Conservation (phyloP, 2,329 filamentous ascomycete species). For the Teratosphaeria viscida region DNA sequence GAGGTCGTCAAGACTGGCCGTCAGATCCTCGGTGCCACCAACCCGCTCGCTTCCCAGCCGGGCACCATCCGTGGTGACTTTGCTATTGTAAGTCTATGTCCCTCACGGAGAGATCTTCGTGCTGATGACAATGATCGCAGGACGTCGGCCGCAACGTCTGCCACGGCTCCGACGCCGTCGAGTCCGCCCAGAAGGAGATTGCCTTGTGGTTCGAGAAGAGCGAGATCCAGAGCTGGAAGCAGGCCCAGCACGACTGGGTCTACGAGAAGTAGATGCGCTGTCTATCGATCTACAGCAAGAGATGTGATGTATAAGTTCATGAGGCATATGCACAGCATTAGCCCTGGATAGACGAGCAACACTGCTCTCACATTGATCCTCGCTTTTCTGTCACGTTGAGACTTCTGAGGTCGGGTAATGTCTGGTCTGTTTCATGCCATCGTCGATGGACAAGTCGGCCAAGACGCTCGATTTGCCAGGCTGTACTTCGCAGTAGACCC, state of each 20-base stretch:
- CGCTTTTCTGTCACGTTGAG: background rate
- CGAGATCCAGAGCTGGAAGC: slow-evolving; percentile 79
- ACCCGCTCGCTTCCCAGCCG: slow-evolving; percentile 86
- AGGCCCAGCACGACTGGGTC: slow-evolving; percentile 80
- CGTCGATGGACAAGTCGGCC: background rate
- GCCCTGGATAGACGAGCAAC: background rate
- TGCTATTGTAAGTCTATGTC: slow-evolving; percentile 49
- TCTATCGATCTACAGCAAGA: background rate
- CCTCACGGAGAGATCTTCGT: background rate
- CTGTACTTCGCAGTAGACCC: too few species aligned
- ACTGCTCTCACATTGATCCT: background rate
- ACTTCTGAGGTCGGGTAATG: background rate
- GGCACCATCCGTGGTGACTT: slow-evolving; percentile 97
- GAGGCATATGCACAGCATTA: background rate
- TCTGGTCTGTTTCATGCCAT: background rate
- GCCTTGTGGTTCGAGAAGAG: slow-evolving; percentile 91
- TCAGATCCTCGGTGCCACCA: slow-evolving; percentile 94
- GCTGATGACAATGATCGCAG: slow-evolving; percentile 19
- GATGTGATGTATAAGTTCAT: background rate
- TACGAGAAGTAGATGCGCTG: slow-evolving; percentile 65
- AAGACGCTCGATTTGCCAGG: background rate
- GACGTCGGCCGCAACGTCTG: slow-evolving; percentile 96
- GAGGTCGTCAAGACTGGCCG: slow-evolving; percentile 99
- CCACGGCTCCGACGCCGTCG: slow-evolving; percentile 97
- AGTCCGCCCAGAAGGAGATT: slow-evolving; percentile 99